These are phyloP conservation scores for Babesia divergens DNA, from an alignment of 169 alveolate species.

Conservation along the genomic window DNA sequence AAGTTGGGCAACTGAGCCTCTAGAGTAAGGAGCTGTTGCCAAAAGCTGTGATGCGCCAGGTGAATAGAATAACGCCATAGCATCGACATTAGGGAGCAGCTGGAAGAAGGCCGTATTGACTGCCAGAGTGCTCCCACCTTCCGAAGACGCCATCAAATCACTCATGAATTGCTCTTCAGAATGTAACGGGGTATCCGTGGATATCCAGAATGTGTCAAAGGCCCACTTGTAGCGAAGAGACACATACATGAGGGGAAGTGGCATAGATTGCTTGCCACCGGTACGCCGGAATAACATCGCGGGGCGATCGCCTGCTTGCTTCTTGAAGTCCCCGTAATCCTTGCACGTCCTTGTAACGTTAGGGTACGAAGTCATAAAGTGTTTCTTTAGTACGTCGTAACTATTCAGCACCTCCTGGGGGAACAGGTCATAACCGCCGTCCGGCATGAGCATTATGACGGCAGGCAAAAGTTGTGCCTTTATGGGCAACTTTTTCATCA, in stretches of 20 bases:
- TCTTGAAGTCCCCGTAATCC: constrained; percentile 16
- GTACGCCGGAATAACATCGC: constrained; percentile 14
- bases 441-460: constrained; percentile 44
- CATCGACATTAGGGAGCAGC: background rate
- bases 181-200: background rate
- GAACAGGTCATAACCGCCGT: constrained; percentile 42
- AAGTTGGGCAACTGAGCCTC: background rate
- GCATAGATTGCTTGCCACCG: background rate
- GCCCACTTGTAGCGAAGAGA: constrained; percentile 25
- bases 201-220: constrained; percentile 17
- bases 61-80: constrained; percentile 1
- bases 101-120: background rate
- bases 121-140: background rate
- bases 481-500: constrained; percentile 23
- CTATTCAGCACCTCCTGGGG: constrained; percentile 16
- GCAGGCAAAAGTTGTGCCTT: constrained; percentile 54
- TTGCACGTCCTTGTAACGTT: background rate
- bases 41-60: background rate
- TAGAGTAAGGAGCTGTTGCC: background rate
- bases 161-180: background rate
- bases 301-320: constrained; percentile 6
- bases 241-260: background rate
- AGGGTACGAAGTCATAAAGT: constrained; percentile 10
- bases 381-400: constrained; percentile 1
- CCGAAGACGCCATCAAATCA: constrained; percentile 1